Evolutionary conservation across 208 protist species (phyloP).

Genomic region (Acanthamoeba royreba): DNA sequence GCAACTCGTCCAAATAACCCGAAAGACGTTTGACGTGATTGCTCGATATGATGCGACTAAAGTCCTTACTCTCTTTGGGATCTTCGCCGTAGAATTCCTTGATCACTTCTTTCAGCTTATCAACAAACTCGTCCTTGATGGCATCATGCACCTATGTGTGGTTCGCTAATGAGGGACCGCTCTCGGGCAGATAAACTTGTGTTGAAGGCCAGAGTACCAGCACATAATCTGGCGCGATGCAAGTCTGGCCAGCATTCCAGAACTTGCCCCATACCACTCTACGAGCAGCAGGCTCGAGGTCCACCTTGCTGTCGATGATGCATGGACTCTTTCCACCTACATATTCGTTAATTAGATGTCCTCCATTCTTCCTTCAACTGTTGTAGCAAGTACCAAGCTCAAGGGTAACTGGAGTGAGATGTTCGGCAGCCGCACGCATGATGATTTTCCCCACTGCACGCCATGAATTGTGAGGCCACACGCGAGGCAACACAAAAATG

Average conservation of each 20-base stretch:
- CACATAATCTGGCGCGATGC: slow-evolving; percentile 88
- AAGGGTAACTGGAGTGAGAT: slow-evolving; percentile 89
- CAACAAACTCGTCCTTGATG: slow-evolving; percentile 68
- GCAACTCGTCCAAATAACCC: neutral
- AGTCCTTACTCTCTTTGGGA: slow-evolving; percentile 62
- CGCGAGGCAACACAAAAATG: too few relatives aligned
- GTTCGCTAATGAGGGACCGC: neutral
- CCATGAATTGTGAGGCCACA: neutral
- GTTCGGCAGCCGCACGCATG: slow-evolving; percentile 83
- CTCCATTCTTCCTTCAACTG: neutral
- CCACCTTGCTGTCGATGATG: slow-evolving; percentile 80
- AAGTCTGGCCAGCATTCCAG: slow-evolving; percentile 87
- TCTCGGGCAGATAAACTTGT: neutral
- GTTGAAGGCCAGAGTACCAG: slow-evolving; percentile 61
- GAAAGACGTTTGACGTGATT: slow-evolving; percentile 74
- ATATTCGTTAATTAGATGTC: neutral
- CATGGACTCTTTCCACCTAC: slow-evolving; percentile 88
- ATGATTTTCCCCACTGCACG: slow-evolving; percentile 51
- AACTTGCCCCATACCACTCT: slow-evolving; percentile 74
- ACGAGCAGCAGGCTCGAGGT: slow-evolving; percentile 74
- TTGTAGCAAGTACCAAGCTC: slow-evolving; percentile 78
- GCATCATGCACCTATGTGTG: slow-evolving; percentile 48
- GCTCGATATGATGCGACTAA: slow-evolving; percentile 67
- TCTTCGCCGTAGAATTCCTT: slow-evolving; percentile 60
- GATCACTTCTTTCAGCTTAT: neutral